Evolutionary conservation across 352 stramenopile genomes (phyloP).

Genomic region (Phytophthora niederhauseri): DNA sequence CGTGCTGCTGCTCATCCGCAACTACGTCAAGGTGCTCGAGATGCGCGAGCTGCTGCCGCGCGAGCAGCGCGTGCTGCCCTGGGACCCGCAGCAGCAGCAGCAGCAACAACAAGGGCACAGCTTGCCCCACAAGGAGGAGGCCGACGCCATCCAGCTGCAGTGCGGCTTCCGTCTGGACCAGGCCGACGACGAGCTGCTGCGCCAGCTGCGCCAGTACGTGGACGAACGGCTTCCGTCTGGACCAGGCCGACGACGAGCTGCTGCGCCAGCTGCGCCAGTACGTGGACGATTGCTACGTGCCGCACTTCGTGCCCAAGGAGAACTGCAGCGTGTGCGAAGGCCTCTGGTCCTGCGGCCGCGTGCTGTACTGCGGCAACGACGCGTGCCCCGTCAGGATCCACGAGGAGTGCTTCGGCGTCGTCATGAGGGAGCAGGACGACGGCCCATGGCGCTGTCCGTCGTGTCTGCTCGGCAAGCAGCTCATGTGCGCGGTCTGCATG

Average conservation of each 20-base stretch:
- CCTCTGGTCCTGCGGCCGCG: constrained; percentile 75
- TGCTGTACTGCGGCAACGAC: constrained; percentile 77
- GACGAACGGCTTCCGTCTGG: constrained; percentile 69
- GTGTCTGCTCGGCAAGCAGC: constrained; percentile 72
- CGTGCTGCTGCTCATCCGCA: constrained; percentile 66
- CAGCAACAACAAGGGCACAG: too few relatives aligned
- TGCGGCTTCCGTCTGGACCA: constrained; percentile 69
- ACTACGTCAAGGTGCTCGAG: constrained; percentile 39
- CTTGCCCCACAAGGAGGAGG: constrained; percentile 9
- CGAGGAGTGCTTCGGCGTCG: constrained; percentile 84
- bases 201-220: constrained; percentile 73
- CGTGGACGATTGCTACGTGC: constrained; percentile 81
- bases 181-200: constrained; percentile 55
- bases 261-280: constrained; percentile 70
- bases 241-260: constrained; percentile 55
- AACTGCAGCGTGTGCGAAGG: constrained; percentile 85
- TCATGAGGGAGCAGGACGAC: constrained; percentile 56
- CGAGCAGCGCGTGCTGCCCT: constrained; percentile 32
- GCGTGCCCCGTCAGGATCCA: constrained; percentile 69
- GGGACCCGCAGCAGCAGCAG: constrained; percentile 19
- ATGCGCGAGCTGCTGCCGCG: constrained; percentile 35
- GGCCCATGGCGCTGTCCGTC: constrained; percentile 80
- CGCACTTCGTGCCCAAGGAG: constrained; percentile 71
- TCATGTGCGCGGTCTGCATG: constrained; percentile 82
- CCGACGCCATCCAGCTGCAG: constrained; percentile 53